Conservation (phyloP, 257 asterid genomes). For the Cynanchum wilfordii region DNA sequence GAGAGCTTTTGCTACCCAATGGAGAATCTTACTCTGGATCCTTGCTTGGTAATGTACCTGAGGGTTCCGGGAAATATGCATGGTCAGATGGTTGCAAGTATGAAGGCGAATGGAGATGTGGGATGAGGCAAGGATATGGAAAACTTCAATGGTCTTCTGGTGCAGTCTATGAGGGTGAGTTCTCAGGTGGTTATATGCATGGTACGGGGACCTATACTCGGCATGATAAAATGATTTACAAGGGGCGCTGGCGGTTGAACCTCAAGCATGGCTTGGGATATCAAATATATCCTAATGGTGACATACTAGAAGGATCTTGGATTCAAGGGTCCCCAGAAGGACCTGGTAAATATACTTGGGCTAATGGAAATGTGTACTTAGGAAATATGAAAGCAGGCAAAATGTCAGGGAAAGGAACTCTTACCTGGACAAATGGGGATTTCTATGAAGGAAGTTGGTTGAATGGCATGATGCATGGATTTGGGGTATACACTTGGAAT, state of each 20-base stretch:
- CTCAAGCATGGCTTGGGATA: conserved; percentile 91
- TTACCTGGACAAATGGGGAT: conserved; percentile 83
- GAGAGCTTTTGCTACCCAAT: conserved; percentile 43
- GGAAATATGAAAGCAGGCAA: conserved; percentile 85
- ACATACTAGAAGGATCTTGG: conserved; percentile 90
- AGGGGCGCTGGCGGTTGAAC: conserved; percentile 79
- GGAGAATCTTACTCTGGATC: conserved; percentile 69
- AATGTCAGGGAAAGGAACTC: conserved; percentile 92
- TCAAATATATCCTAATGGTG: conserved; percentile 73
- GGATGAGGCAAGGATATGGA: conserved; percentile 88
- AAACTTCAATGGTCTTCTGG: conserved; percentile 75
- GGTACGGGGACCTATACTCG: conserved; percentile 67
- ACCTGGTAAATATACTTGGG: conserved; percentile 90
- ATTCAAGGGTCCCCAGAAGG: conserved; percentile 91
- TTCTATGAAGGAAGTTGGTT: conserved; percentile 83
- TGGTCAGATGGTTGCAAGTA: conserved; percentile 93
- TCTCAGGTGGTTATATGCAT: conserved; percentile 78
- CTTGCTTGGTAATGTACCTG: conserved; percentile 61
- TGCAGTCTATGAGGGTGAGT: conserved; percentile 82
- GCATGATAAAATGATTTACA: conserved; percentile 44
- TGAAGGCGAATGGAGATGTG: conserved; percentile 90
- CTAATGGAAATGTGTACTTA: conserved; percentile 71
- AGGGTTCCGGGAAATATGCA: conserved; percentile 62
- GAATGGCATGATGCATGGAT: conserved; percentile 79
- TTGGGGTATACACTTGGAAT: conserved; percentile 81